Percentiles rank a stretch among this genome's conserved stretches.
Conservation (phyloP, 164 flowering plant species). For the Nymphaea thermarum region DNA sequence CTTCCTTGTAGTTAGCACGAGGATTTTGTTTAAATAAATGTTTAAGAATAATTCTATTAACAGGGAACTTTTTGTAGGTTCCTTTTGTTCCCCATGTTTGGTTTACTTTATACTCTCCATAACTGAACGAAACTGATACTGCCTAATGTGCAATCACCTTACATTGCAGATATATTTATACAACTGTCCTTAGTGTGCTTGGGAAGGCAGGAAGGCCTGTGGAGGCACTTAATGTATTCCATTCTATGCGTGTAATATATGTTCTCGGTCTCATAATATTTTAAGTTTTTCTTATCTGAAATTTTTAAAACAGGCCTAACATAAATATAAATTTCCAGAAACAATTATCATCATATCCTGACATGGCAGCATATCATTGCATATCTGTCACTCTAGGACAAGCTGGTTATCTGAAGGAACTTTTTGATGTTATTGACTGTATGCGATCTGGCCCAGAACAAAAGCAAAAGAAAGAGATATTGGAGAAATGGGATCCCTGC, state of each 20-base stretch:
- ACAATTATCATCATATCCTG: conserved; percentile 71
- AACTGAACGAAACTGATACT: no score
- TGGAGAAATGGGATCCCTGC: conserved; percentile 72
- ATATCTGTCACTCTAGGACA: conserved; percentile 95
- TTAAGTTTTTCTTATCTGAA: neutral
- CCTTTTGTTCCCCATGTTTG: neutral
- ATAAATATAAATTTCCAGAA: conserved; percentile 35
- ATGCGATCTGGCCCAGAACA: conserved; percentile 73
- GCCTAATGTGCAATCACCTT: neutral
- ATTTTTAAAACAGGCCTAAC: neutral
- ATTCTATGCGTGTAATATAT: conserved; percentile 60
- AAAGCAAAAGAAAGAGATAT: conserved; percentile 36
- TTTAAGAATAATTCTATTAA: no score
- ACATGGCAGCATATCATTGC: conserved; percentile 71
- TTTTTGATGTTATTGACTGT: conserved; percentile 84
- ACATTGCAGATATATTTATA: conserved; percentile 51
- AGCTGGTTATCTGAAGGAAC: conserved; percentile 87
- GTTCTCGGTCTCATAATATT: no score
- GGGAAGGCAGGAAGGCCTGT: conserved; percentile 84
- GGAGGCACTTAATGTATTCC: conserved; percentile 78
- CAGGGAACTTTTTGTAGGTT: no score
- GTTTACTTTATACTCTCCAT: neutral
- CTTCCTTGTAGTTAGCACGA: neutral
- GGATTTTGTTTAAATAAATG: no score
- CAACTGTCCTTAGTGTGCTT: conserved; percentile 77